Conservation (phyloP, 1,284 basidiomycete genomes). For the Moesziomyces parantarcticus region DNA sequence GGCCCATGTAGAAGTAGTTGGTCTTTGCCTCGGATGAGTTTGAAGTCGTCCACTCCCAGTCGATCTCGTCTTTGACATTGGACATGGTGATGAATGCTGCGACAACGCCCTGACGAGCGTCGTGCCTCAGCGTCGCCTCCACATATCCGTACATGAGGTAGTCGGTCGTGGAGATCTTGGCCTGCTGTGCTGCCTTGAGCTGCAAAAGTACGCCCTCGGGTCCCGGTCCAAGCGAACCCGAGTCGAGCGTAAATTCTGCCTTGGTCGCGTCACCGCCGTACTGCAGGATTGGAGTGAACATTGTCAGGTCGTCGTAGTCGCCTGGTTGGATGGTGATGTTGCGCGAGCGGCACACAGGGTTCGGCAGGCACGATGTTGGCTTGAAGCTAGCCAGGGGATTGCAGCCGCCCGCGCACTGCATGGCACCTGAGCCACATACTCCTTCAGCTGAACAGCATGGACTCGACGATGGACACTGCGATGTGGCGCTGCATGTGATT, state of each 20-base stretch:
- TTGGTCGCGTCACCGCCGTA: constrained; percentile 56
- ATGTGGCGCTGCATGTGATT: constrained; percentile 32
- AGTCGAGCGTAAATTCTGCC: constrained; percentile 58
- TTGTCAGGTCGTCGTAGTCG: constrained; percentile 48
- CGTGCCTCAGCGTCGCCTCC: constrained; percentile 52
- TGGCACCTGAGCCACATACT: constrained; percentile 56
- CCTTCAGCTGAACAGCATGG: constrained; percentile 59
- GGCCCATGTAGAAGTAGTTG: constrained; percentile 53
- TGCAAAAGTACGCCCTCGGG: constrained; percentile 59
- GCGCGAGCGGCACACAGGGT: constrained; percentile 54
- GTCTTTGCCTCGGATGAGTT: constrained; percentile 35
- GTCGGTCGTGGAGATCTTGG: constrained; percentile 59
- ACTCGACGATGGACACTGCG: constrained; percentile 39
- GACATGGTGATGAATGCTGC: constrained; percentile 58
- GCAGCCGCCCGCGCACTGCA: constrained; percentile 63
- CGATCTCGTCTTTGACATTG: constrained; percentile 57
- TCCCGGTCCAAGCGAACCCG: constrained; percentile 55
- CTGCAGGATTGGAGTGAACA: constrained; percentile 57
- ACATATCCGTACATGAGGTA: constrained; percentile 63
- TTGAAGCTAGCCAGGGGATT: constrained; percentile 52
- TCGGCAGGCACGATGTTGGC: constrained; percentile 55
- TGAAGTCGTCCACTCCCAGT: constrained; percentile 54
- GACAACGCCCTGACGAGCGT: constrained; percentile 54
- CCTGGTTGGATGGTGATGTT: constrained; percentile 42
- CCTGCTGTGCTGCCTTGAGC: constrained; percentile 45